These are phyloP conservation scores for Leccinum variabile DNA, from an alignment of 1,284 basidiomycete genomes.

Conservation along the genomic window DNA sequence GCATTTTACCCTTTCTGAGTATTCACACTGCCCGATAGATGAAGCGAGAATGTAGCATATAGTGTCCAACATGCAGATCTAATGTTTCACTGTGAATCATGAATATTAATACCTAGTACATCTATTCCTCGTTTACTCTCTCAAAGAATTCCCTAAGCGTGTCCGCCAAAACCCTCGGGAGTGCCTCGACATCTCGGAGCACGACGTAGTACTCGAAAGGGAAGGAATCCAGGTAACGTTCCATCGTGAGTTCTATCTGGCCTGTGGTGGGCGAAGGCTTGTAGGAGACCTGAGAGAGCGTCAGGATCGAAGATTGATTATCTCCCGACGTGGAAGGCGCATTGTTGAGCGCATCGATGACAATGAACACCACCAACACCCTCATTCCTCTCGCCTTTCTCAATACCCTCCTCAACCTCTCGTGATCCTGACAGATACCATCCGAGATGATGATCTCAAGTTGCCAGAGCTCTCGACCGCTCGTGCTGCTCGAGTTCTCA, in stretches of 20 bases:
- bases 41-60: neutral
- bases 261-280: conserved; percentile 69
- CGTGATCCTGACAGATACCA: conserved; percentile 97
- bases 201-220: conserved; percentile 99
- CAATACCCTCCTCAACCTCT: conserved; percentile 76
- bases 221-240: conserved; percentile 93
- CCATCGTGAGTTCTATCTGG: conserved; percentile 84
- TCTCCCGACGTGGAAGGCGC: conserved; percentile 23
- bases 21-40: neutral
- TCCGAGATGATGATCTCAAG: conserved; percentile 98
- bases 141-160: conserved; percentile 93
- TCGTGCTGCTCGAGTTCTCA: conserved; percentile 49
- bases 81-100: conserved; percentile 8
- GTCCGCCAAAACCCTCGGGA: conserved; percentile 90
- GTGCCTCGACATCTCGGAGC: conserved; percentile 84
- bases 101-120: neutral
- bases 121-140: conserved; percentile 60
- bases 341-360: conserved; percentile 85
- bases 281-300: conserved; percentile 92
- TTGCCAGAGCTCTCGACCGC: conserved; percentile 89
- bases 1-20: neutral
- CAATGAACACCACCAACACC: conserved; percentile 96
- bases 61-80: neutral
- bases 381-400: conserved; percentile 88
- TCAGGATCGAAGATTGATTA: conserved; percentile 78